Evolutionary conservation across 148 eudicot species (phyloP).

Genomic region (Diospyros kaki): DNA sequence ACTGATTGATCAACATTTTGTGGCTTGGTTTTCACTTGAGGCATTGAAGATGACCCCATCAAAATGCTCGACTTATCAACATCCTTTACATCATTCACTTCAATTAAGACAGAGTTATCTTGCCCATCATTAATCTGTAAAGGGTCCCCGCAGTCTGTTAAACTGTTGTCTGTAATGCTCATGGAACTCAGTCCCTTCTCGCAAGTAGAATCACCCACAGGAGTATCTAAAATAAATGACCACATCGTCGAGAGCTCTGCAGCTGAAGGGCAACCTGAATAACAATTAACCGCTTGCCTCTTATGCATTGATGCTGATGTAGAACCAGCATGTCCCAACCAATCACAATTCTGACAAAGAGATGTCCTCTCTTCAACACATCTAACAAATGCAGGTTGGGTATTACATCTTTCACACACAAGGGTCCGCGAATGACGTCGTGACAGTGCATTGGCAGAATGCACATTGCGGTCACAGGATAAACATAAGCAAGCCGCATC

Average conservation of each 20-base stretch:
- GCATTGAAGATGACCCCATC: constrained; percentile 39
- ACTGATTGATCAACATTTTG: constrained; percentile 29
- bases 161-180: constrained; percentile 44
- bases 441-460: constrained; percentile 93
- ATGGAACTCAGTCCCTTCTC: constrained; percentile 61
- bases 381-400: constrained; percentile 69
- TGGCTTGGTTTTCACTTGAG: constrained; percentile 27
- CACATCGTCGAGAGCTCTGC: constrained; percentile 74
- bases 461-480: constrained; percentile 92
- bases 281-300: constrained; percentile 56
- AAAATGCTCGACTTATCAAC: constrained; percentile 30
- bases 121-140: constrained; percentile 20
- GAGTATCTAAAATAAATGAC: constrained; percentile 58
- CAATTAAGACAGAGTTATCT: constrained; percentile 20
- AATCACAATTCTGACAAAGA: constrained; percentile 79
- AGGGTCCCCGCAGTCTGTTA: constrained; percentile 11
- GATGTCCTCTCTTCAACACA: constrained; percentile 71
- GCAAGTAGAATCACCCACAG: constrained; percentile 44
- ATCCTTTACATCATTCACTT: constrained; percentile 24
- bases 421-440: constrained; percentile 87
- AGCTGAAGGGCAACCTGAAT: constrained; percentile 88
- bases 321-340: constrained; percentile 47
- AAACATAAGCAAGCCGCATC: constrained; percentile 88
- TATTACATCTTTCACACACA: constrained; percentile 74
- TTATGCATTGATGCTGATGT: constrained; percentile 44